A percentile compares a stretch with the other conserved stretches of the same genome.
Evolutionary conservation across 768 basidiomycete species (phyloP).

Genomic region (Suillus discolor): DNA sequence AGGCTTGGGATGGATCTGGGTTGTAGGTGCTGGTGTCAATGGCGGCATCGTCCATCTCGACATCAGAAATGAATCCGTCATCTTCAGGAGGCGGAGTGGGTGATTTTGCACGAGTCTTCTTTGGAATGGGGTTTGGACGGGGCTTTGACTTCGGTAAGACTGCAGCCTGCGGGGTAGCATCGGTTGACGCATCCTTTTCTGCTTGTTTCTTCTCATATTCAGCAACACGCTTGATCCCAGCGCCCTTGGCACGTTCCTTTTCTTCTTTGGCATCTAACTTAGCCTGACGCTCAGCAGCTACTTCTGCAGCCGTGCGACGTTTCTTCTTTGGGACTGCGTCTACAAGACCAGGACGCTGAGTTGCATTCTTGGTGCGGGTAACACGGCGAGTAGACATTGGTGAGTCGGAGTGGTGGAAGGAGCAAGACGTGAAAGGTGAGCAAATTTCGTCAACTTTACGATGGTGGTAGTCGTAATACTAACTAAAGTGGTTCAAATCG

Average conservation of each 20-base stretch:
- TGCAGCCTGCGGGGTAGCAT: neutral
- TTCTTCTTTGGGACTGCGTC: slow-evolving; percentile 2
- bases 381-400: neutral
- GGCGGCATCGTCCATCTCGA: neutral
- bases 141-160: neutral
- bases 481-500: neutral
- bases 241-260: neutral
- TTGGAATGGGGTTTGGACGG: neutral
- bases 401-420: neutral
- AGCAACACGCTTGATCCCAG: neutral
- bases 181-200: neutral
- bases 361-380: slow-evolving; percentile 9
- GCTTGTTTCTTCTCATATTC: neutral
- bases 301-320: slow-evolving; percentile 10
- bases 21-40: neutral
- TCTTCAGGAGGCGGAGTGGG: neutral
- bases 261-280: slow-evolving; percentile 10
- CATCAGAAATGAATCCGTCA: neutral
- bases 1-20: neutral
- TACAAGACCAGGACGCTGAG: slow-evolving; percentile 11
- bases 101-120: neutral
- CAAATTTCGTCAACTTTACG: neutral
- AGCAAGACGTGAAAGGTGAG: neutral
- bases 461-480: neutral
- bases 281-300: slow-evolving; percentile 12